Conservation (phyloP, 495 filamentous ascomycete species). For the Schizothecium vesticola region DNA sequence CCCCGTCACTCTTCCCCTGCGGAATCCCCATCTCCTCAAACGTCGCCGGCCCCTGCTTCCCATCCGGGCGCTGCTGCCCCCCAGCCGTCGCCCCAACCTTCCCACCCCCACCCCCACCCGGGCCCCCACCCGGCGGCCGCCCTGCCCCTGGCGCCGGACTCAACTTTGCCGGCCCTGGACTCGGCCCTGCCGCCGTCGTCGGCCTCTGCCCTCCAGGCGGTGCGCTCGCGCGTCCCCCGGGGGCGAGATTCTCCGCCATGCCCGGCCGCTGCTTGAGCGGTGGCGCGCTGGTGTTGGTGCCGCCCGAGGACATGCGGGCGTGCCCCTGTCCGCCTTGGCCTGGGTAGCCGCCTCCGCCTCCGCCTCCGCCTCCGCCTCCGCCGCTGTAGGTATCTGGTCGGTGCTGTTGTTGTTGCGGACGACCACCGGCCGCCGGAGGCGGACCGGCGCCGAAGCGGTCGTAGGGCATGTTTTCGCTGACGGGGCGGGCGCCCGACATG, state of each 20-base stretch:
- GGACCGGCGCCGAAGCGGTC: slow-evolving; percentile 17
- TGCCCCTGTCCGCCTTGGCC: not conserved
- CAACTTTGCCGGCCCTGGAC: slow-evolving; percentile 28
- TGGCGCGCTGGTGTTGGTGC: slow-evolving; percentile 1
- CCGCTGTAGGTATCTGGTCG: too few relatives aligned
- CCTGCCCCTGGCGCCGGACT: slow-evolving; percentile 17
- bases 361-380: too few relatives aligned
- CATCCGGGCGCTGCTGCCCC: slow-evolving; percentile 22
- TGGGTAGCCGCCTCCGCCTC: not conserved
- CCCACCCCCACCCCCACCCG: not conserved
- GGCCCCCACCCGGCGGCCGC: slow-evolving; percentile 13
- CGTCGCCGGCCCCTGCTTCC: slow-evolving; percentile 79
- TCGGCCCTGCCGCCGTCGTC: not conserved
- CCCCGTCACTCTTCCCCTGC: slow-evolving; percentile 66
- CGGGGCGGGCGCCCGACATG: slow-evolving; percentile 18
- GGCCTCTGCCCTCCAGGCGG: slow-evolving; percentile 22
- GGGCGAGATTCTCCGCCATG: slow-evolving; percentile 18
- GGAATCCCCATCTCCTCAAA: slow-evolving; percentile 98
- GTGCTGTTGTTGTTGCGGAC: not conserved
- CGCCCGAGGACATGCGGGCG: not conserved
- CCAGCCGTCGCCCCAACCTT: not conserved
- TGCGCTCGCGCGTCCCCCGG: slow-evolving; percentile 23
- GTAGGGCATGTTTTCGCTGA: slow-evolving; percentile 19
- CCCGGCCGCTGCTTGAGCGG: slow-evolving; percentile 20
- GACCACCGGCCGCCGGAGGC: slow-evolving; percentile 10